phyloP scores from a whole-genome alignment of 2,329 filamentous ascomycete genomes.

The Dactylonectria estremocensis region DNA sequence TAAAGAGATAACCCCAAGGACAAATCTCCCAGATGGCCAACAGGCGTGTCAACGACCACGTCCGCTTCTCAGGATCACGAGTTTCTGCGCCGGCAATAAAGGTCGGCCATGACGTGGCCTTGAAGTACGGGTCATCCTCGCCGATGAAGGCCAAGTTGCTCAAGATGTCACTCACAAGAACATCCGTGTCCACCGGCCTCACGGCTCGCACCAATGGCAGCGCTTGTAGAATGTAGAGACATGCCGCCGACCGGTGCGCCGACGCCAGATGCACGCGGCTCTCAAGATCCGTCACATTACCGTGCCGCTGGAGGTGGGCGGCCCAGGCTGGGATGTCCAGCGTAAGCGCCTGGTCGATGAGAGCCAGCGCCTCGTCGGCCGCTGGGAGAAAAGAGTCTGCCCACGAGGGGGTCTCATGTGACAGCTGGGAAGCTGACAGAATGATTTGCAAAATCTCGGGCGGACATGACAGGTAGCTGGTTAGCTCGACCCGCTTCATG shows the following conservation, averaged over 20 bases:
- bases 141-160: conserved; percentile 65
- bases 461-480: conserved; percentile 61
- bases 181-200: conserved; percentile 57
- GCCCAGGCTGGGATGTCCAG: conserved; percentile 63
- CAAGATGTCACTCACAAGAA: conserved; percentile 66
- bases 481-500: conserved; percentile 59
- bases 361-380: conserved; percentile 55
- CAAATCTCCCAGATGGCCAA: conserved; percentile 61
- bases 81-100: conserved; percentile 72
- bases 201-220: conserved; percentile 57
- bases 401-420: conserved; percentile 53
- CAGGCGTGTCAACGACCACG: conserved; percentile 67
- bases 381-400: conserved; percentile 51
- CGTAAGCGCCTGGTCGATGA: conserved; percentile 59
- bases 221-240: conserved; percentile 63
- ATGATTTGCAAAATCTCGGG: conserved; percentile 62
- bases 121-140: conserved; percentile 67
- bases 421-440: conserved; percentile 61
- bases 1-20: conserved; percentile 67
- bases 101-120: conserved; percentile 72
- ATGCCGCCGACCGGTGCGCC: conserved; percentile 63
- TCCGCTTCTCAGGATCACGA: conserved; percentile 60
- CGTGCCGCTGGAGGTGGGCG: conserved; percentile 53
- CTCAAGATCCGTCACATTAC: conserved; percentile 57
- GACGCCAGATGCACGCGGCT: conserved; percentile 61